Evolutionary conservation across 73 alveolate genomes (phyloP).

Genomic region (Symbiodinium pilosum): DNA sequence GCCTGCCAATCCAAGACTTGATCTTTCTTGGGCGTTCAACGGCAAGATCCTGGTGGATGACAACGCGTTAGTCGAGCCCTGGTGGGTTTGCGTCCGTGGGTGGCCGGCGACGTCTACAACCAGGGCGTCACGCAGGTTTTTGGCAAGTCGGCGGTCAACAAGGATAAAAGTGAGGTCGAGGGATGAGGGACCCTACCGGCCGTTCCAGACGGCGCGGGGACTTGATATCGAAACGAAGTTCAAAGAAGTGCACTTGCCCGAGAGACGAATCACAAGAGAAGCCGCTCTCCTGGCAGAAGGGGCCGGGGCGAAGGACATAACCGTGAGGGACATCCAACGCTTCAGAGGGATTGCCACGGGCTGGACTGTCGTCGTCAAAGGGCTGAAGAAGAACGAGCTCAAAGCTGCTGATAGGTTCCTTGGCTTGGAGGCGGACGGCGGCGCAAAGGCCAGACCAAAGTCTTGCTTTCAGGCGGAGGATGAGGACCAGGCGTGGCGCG

Average conservation of each 20-base stretch:
- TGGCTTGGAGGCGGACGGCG: too few relatives aligned
- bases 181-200: background rate
- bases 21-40: background rate
- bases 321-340: background rate
- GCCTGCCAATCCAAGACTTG: background rate
- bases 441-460: too few relatives aligned
- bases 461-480: too few relatives aligned
- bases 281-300: background rate
- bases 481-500: too few relatives aligned
- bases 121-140: background rate
- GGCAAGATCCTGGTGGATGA: too few relatives aligned
- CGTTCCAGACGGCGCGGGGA: background rate
- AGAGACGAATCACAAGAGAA: background rate
- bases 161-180: background rate
- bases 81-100: too few relatives aligned
- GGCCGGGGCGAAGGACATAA: background rate
- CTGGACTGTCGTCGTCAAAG: background rate
- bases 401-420: background rate
- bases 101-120: background rate
- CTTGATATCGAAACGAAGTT: background rate
- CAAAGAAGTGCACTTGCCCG: background rate
- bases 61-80: too few relatives aligned
- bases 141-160: background rate
- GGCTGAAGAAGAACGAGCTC: background rate
- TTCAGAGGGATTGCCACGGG: background rate